Evolutionary conservation across 2,329 filamentous ascomycete species (phyloP).

Genomic region (Ceratocystis lukuohia): DNA sequence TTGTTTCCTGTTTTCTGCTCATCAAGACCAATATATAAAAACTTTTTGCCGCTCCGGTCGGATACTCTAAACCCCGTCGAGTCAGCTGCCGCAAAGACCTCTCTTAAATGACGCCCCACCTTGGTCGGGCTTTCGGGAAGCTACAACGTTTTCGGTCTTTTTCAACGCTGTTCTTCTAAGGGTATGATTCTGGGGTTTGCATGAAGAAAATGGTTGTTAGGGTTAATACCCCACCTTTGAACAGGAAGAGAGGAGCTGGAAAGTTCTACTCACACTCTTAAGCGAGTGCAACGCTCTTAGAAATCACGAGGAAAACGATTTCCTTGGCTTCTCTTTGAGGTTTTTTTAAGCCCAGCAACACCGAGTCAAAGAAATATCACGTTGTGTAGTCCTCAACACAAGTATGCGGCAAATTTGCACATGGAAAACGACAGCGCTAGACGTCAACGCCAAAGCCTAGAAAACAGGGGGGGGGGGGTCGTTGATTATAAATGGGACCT

Average conservation of each 20-base stretch:
- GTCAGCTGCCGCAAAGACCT: background rate
- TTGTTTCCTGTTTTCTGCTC: background rate
- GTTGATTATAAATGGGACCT: too few relatives aligned
- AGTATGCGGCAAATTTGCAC: background rate
- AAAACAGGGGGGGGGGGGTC: too few relatives aligned
- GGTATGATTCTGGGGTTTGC: background rate
- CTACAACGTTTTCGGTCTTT: too few relatives aligned
- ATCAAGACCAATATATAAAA: background rate
- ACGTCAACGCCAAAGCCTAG: too few relatives aligned
- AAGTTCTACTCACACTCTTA: background rate
- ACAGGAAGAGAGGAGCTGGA: background rate
- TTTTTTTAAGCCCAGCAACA: background rate
- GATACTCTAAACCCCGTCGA: background rate
- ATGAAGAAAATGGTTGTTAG: background rate
- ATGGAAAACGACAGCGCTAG: too few relatives aligned
- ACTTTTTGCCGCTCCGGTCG: background rate
- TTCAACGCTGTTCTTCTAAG: background rate
- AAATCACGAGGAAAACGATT: background rate
- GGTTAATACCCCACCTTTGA: background rate
- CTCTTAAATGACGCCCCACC: background rate
- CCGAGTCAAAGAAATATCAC: background rate
- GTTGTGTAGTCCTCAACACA: background rate
- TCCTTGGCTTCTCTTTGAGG: too few relatives aligned
- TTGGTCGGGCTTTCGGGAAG: too few relatives aligned
- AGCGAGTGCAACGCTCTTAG: constrained; percentile 8